Conservation (phyloP, 2,329 filamentous ascomycete species). For the Ilyonectria sp. region DNA sequence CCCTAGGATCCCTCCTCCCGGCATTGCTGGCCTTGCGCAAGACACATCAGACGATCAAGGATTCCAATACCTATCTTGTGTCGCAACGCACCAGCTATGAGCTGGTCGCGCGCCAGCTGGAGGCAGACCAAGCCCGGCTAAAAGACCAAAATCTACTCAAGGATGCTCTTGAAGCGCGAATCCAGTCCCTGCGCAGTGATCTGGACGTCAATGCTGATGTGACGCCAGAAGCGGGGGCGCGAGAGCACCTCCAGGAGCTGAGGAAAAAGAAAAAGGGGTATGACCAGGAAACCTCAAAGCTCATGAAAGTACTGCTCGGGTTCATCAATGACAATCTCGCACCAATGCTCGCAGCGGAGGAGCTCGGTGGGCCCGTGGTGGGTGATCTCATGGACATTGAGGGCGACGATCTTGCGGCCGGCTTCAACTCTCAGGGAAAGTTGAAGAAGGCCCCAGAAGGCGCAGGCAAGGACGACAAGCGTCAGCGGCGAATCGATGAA, state of each 20-base stretch:
- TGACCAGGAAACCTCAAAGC: conserved; percentile 70
- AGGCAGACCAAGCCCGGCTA: conserved; percentile 65
- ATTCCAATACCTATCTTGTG: conserved; percentile 73
- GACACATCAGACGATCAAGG: conserved; percentile 74
- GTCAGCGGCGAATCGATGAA: conserved; percentile 74
- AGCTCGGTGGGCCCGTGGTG: conserved; percentile 86
- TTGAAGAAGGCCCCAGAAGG: conserved; percentile 63
- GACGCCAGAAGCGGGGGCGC: conserved; percentile 72
- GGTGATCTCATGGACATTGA: conserved; percentile 79
- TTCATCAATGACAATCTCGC: conserved; percentile 83
- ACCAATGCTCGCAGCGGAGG: conserved; percentile 85
- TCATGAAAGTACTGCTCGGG: conserved; percentile 75
- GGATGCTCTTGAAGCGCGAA: conserved; percentile 68
- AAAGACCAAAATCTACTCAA: conserved; percentile 71
- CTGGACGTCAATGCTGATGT: conserved; percentile 71
- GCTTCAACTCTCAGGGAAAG: conserved; percentile 73
- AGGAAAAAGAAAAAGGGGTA: conserved; percentile 72
- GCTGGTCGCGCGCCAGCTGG: conserved; percentile 62
- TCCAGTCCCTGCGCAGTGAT: conserved; percentile 71
- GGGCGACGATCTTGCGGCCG: conserved; percentile 71
- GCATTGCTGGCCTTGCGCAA: conserved; percentile 80
- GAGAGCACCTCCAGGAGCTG: conserved; percentile 74
- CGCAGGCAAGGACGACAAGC: conserved; percentile 61
- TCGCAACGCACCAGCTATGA: conserved; percentile 60
- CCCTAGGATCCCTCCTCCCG: conserved; percentile 77